These are phyloP conservation scores for Salvia sclarea DNA, from an alignment of 305 asterid species.

Conservation along the genomic window DNA sequence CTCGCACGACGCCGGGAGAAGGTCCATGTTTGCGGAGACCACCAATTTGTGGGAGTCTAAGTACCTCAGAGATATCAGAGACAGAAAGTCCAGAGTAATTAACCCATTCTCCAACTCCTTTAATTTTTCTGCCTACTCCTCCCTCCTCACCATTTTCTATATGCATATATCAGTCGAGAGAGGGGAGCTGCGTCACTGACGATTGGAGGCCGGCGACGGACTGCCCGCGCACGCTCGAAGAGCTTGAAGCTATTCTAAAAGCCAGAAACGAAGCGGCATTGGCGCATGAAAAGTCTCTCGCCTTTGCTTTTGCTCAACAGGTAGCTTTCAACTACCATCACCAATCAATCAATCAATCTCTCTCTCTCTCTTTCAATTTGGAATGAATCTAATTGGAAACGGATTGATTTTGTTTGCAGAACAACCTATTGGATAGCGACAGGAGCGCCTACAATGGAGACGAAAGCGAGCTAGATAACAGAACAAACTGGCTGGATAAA, in stretches of 20 bases:
- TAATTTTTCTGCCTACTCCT: no score
- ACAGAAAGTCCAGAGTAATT: constrained; percentile 59
- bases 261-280: constrained; percentile 80
- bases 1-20: constrained; percentile 73
- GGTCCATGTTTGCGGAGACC: constrained; percentile 74
- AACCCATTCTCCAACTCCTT: no score
- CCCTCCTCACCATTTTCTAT: no score
- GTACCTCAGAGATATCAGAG: constrained; percentile 55
- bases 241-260: constrained; percentile 64
- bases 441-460: constrained; percentile 32
- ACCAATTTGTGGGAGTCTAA: constrained; percentile 65
- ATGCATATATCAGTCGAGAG: constrained; percentile 47
- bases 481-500: constrained; percentile 55
- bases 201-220: constrained; percentile 58
- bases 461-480: constrained; percentile 51
- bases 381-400: not conserved
- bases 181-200: constrained; percentile 57
- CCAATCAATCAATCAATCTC: no score
- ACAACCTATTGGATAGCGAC: constrained; percentile 41
- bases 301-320: constrained; percentile 71
- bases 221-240: constrained; percentile 70
- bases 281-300: constrained; percentile 54
- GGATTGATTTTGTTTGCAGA: constrained; percentile 18
- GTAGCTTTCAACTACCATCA: constrained; percentile 25
- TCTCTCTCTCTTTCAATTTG: not conserved